phyloP scores from a whole-genome alignment of 2,329 filamentous ascomycete species.

The Colletotrichum gloeosporioides region DNA sequence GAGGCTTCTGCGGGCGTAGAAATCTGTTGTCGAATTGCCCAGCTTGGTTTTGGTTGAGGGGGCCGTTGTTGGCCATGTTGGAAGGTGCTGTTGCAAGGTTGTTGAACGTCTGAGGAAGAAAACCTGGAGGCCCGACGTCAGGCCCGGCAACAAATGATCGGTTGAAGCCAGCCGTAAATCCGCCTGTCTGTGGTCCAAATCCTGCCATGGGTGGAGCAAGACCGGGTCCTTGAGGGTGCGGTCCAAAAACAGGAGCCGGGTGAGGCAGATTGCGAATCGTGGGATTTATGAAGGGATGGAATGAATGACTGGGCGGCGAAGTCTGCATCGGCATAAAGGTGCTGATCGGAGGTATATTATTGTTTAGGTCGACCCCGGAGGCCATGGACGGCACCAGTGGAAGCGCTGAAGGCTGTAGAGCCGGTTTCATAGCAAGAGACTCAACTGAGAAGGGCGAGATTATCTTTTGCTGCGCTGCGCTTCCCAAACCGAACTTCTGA shows the following conservation, averaged over 20 bases:
- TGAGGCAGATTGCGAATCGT: neutral
- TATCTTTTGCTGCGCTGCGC: neutral
- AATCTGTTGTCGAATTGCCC: neutral
- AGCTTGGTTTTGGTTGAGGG: neutral
- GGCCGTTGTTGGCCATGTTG: neutral
- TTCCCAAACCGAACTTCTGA: neutral
- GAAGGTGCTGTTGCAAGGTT: neutral
- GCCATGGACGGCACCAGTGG: neutral
- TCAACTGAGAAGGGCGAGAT: neutral
- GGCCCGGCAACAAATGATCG: neutral
- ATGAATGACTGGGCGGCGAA: neutral
- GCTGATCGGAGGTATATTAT: neutral
- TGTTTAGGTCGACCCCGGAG: neutral
- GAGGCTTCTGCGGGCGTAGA: constrained; percentile 43
- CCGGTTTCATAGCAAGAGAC: neutral
- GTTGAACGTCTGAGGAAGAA: neutral
- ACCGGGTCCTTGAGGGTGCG: neutral
- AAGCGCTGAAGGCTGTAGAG: neutral
- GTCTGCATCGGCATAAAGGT: neutral
- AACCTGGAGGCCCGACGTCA: neutral
- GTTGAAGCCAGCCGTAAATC: neutral
- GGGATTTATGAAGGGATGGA: neutral
- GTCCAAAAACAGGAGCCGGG: neutral
- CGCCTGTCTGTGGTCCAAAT: neutral
- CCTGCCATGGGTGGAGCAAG: neutral